Evolutionary conservation across 345 rosid genomes (phyloP), one percentile per base, ranked within the genome.

Genomic region (Ceriops zippeliana): DNA sequence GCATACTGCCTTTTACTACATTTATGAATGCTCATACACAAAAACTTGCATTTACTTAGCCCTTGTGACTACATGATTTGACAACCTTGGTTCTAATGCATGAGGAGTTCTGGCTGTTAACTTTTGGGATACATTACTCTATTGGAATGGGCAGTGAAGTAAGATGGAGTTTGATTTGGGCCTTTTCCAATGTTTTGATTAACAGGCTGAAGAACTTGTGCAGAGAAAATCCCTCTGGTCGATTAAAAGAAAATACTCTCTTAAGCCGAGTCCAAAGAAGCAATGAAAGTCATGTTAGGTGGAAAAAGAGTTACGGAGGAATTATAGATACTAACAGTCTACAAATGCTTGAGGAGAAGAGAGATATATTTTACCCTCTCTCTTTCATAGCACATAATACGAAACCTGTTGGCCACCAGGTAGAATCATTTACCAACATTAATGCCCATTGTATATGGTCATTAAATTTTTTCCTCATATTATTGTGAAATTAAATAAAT

Each of bases 341-440:
- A 79, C 83, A 82, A 60, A 81, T 78, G 85, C 89, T 96, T 71
- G 84, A 85, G 77, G 93, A 92, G 83, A 90, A 83, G 92, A 89
- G 93, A 84, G 90, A 89, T 82, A 60, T 86, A 78, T 89, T 90
- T 85, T 92, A 77, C 70, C 77, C 82, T 78, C 89, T 92, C 87
- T 92, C 98, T 82, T 89, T 90, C 68, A 69, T 92, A 76, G 87
- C 92, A 72, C 96, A 90, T 76, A 96, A 96, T 66, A 89, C 98
- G 10, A 96, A 92, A 86, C 98, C 99, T 71, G 93, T 92, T 80
- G 98, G 98, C 80, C 99, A 90, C 77, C 99, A 92, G 98, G 99
- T 92, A 76, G 28, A 27, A 6, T 9, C 49, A 42, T 42, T 42
- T 42, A 13, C 19, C 13, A 2, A 19, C 49, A 42, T 42, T 42